Evolutionary conservation across 371 early-diverging fungal species (phyloP).

Genomic region (Phascolomyces articulosus): DNA sequence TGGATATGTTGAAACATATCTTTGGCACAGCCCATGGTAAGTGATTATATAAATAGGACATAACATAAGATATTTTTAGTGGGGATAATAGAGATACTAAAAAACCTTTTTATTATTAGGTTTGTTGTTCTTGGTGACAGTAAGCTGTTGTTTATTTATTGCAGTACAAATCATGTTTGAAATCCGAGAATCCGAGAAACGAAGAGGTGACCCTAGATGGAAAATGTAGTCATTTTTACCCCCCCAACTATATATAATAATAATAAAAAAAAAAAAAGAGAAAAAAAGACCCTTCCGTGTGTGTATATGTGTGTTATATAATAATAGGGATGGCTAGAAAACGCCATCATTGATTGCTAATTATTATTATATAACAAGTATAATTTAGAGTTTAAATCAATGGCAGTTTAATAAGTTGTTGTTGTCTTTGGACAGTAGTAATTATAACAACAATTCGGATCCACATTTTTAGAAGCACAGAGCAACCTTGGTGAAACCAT

Average conservation of each 20-base stretch:
- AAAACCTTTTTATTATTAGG: conserved; percentile 31
- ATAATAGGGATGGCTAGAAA: too few species aligned
- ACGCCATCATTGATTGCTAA: too few species aligned
- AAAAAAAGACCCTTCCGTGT: too few species aligned
- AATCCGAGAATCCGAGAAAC: conserved; percentile 71
- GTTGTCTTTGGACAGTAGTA: too few species aligned
- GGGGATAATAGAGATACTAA: background rate
- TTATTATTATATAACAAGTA: too few species aligned
- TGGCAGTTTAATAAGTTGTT: too few species aligned
- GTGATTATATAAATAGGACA: background rate
- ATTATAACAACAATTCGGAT: too few species aligned
- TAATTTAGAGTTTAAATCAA: too few species aligned
- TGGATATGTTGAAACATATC: conserved; percentile 58
- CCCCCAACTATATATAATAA: too few species aligned
- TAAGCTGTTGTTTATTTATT: conserved; percentile 62
- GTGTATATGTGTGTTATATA: too few species aligned
- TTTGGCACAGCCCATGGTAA: conserved; percentile 50
- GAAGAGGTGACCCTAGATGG: conserved; percentile 52
- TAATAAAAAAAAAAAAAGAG: too few species aligned
- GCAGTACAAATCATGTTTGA: conserved; percentile 88
- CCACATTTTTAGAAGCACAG: background rate
- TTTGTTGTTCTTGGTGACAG: conserved; percentile 49
- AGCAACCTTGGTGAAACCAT: background rate
- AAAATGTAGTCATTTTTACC: conserved; percentile 27
- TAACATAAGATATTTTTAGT: too few species aligned